phyloP scores from a whole-genome alignment of 2,329 filamentous ascomycete genomes.

The Neocatenulostroma microsporum region DNA sequence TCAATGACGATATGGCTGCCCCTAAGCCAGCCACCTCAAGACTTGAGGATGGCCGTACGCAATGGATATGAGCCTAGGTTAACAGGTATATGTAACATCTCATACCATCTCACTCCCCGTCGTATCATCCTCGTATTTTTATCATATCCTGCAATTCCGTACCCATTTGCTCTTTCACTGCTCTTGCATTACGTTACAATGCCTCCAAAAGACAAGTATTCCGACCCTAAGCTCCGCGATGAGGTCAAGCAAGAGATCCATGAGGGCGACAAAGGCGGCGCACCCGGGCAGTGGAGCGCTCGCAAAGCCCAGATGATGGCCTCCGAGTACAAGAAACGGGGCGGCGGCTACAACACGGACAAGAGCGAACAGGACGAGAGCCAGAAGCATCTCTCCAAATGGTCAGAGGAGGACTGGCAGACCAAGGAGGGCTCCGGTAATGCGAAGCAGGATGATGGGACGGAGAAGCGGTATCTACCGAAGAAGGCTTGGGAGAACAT shows the following conservation, averaged over 20 bases:
- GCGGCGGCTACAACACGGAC: constrained; percentile 40
- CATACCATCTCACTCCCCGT: no score
- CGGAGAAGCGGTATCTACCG: constrained; percentile 38
- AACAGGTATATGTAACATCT: no score
- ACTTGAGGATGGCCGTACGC: no score
- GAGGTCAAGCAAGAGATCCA: constrained; percentile 43
- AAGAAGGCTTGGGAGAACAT: constrained; percentile 45
- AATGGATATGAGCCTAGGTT: no score
- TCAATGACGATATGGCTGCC: no score
- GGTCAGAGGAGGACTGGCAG: constrained; percentile 45
- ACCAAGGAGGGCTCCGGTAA: constrained; percentile 41
- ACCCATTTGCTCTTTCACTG: no score
- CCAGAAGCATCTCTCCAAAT: constrained; percentile 39
- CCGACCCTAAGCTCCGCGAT: constrained; percentile 39
- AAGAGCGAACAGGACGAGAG: constrained; percentile 37
- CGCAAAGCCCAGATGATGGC: constrained; percentile 44
- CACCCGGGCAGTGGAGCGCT: constrained; percentile 44
- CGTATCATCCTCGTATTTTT: no score
- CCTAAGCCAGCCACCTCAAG: no score
- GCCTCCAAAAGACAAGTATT: constrained; percentile 43
- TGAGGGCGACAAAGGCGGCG: constrained; percentile 39
- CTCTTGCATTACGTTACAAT: no score
- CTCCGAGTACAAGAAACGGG: constrained; percentile 42
- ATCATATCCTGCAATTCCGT: no score
- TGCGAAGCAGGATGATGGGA: constrained; percentile 39